Conservation (phyloP, 495 filamentous ascomycete species). For the Xylaria acuta region DNA sequence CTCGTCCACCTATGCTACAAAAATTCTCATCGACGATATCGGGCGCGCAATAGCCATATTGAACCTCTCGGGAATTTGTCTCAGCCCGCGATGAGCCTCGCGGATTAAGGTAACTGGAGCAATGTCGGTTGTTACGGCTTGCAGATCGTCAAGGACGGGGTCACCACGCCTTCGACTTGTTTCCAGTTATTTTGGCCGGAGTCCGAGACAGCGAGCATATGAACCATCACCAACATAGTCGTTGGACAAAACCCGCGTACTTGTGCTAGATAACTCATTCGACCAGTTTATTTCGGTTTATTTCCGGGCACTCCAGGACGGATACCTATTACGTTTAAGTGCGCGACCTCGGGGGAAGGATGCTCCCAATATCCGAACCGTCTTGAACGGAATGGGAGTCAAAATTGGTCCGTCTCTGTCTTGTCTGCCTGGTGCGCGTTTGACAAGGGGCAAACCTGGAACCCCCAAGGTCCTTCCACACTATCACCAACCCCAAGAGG, state of each 20-base stretch:
- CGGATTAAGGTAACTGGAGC: background rate
- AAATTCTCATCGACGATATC: background rate
- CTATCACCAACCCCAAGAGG: slow-evolving; percentile 8
- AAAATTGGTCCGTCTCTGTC: background rate
- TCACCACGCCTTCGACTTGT: background rate
- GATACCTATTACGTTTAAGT: background rate
- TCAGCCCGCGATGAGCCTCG: background rate
- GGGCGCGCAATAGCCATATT: background rate
- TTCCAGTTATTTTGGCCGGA: background rate
- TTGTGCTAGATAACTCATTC: background rate
- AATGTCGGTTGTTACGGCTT: background rate
- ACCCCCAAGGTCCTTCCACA: slow-evolving; percentile 8
- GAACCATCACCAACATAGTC: background rate
- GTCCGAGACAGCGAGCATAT: background rate
- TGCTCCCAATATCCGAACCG: slow-evolving; percentile 2
- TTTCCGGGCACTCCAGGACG: background rate
- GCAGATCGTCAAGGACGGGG: background rate
- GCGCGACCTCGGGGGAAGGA: background rate
- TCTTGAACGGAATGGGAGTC: slow-evolving; percentile 1
- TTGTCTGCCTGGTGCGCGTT: background rate
- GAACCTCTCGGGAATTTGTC: background rate
- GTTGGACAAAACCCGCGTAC: background rate
- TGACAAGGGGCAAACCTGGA: slow-evolving; percentile 14
- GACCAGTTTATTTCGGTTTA: background rate
- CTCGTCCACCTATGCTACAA: background rate